Evolutionary conservation across 2,329 filamentous ascomycete species (phyloP), one percentile per base, ranked within the genome.

Genomic region (Cadophora gregata): DNA sequence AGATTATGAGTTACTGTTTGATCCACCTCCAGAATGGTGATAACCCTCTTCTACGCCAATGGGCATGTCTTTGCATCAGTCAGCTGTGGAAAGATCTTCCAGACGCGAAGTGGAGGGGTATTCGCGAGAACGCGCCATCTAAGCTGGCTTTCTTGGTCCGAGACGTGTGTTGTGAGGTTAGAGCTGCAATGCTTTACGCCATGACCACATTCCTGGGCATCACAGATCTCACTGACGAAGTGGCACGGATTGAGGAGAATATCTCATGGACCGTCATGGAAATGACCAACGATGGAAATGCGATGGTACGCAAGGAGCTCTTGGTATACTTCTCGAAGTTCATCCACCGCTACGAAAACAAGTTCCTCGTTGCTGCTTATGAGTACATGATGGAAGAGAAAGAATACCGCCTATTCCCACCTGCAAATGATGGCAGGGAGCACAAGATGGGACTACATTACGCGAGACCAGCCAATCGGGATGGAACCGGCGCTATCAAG

Each of bases 31-130:
- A 88, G 68, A 96, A 97, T 76, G 87, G 91, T 65, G 91, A 96
- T 69, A 97, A 97, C 71, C 91, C 93, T 1, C 82, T 99, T 10
- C 82, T 99, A 58, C 87, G 96, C 47, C 96, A 99, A 78, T 99
- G 96, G 93, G 94, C 93, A 21, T 97, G 94, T 76, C 84, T 99
- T 9, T 98, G 95, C 79, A 88, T 99, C 69, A 97, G 95, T 77
- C 95, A 97, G 81, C 84, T 99, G 25, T 98, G 95, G 94, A 86
- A 90, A 71, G 92, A 96, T 74, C 91, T 94, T 62, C 89, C 93
- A 1, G 93, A 97, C 76, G 95, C 94, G 0, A 98, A 98, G 78
- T 98, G 95, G 92, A 88, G 92, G 72, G 96, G 93, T n/a, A 97
- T 98, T 68, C 86, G 93, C 56, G 93, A 93, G 75, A 90, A 91